Conservation (phyloP, 1,284 basidiomycete genomes). For the Ganoderma multipileum region DNA sequence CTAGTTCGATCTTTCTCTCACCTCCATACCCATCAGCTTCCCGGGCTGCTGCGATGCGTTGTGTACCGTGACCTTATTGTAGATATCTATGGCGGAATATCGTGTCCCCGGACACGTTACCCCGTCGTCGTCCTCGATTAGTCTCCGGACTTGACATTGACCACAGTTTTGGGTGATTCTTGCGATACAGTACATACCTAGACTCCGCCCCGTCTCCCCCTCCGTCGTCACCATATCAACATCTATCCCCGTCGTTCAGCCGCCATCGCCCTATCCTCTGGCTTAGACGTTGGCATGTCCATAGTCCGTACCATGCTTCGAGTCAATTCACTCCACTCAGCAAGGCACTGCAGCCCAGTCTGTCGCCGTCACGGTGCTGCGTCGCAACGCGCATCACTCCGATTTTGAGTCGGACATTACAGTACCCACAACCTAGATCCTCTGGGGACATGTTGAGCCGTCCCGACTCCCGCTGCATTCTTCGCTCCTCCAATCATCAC, state of each 20-base stretch:
- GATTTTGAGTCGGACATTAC: conserved; percentile 4
- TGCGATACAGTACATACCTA: background rate
- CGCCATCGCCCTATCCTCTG: background rate
- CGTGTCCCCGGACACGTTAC: background rate
- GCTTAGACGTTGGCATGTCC: background rate
- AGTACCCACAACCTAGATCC: background rate
- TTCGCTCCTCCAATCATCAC: background rate
- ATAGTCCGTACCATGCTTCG: background rate
- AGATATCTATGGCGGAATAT: background rate
- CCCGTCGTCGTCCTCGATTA: background rate
- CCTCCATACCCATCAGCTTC: conserved; percentile 5
- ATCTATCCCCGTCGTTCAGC: conserved; percentile 1
- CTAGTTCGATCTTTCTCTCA: conserved; percentile 2
- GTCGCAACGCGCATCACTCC: conserved; percentile 7
- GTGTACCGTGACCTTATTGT: background rate
- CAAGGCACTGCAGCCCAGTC: background rate
- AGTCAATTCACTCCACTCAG: background rate
- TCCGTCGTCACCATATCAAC: background rate
- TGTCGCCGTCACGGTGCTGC: conserved; percentile 4
- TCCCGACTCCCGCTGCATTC: too few relatives aligned
- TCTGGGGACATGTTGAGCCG: background rate
- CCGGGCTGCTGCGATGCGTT: background rate
- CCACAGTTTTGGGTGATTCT: background rate
- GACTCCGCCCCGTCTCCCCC: background rate
- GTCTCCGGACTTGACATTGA: background rate